Percentiles rank a stretch among this genome's conserved stretches.
Conservation (phyloP, 2,329 filamentous ascomycete species). For the Byssoonygena ceratinophila region DNA sequence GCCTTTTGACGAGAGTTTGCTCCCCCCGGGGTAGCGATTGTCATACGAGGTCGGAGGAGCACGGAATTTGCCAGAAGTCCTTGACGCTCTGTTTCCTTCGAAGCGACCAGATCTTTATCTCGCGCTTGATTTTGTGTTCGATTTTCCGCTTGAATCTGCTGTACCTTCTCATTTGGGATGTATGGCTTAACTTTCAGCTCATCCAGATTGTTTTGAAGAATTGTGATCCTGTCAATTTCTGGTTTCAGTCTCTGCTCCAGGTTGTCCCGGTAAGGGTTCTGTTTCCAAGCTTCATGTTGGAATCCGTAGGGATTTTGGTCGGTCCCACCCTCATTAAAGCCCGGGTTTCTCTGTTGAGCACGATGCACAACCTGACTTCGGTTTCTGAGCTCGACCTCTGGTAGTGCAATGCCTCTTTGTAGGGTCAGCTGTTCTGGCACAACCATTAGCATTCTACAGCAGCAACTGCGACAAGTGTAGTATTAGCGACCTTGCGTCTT, state of each 20-base stretch:
- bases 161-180: not conserved
- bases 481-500: too few species aligned
- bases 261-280: conserved; percentile 28
- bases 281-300: not conserved
- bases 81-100: conserved; percentile 15
- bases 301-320: conserved; percentile 41
- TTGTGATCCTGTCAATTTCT: conserved; percentile 49
- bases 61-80: conserved; percentile 35
- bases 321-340: conserved; percentile 64
- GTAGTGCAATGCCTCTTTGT: too few species aligned
- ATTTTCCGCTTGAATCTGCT: conserved; percentile 24
- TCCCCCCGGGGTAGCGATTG: conserved; percentile 44
- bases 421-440: too few species aligned
- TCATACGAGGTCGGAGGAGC: conserved; percentile 35
- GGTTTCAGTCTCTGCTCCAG: conserved; percentile 43
- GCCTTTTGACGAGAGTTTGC: conserved; percentile 46
- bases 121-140: conserved; percentile 13
- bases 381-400: too few species aligned
- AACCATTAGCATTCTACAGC: too few species aligned
- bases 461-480: too few species aligned
- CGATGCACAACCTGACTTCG: too few species aligned
- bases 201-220: conserved; percentile 61
- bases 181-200: conserved; percentile 37
- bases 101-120: conserved; percentile 16
- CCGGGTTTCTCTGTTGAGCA: too few species aligned